Evolutionary conservation across 164 flowering plant species (phyloP).

Genomic region (Macadamia tetraphylla): DNA sequence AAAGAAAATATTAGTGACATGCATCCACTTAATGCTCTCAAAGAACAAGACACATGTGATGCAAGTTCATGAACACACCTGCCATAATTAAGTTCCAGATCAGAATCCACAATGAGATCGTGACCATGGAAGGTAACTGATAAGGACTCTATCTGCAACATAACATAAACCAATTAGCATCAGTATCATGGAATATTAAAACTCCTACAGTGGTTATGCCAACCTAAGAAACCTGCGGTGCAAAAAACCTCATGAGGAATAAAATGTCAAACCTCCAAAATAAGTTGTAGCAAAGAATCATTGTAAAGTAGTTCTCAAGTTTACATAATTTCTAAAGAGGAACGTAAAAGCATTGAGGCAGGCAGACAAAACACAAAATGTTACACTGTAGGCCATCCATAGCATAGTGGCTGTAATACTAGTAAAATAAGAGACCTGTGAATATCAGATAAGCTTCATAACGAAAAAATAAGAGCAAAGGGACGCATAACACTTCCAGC

Average conservation of each 20-base stretch:
- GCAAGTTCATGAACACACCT: slow-evolving; percentile 39
- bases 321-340: background rate
- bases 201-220: background rate
- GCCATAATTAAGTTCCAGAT: slow-evolving; percentile 91
- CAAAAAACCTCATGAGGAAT: no score
- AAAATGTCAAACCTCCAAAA: no score
- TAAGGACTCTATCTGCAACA: slow-evolving; percentile 83
- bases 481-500: no score
- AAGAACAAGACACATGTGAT: background rate
- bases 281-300: no score
- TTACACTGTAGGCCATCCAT: no score
- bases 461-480: no score
- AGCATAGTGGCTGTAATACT: no score
- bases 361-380: no score
- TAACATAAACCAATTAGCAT: background rate
- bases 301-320: background rate
- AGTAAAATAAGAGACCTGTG: no score
- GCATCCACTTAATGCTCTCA: background rate
- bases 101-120: slow-evolving; percentile 91
- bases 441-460: no score
- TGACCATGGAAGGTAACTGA: slow-evolving; percentile 97
- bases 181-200: background rate
- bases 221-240: no score
- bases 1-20: slow-evolving; percentile 1
- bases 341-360: no score